Evolutionary conservation across 352 stramenopile genomes (phyloP).

Genomic region (Globisporangium cylindrosporum): DNA sequence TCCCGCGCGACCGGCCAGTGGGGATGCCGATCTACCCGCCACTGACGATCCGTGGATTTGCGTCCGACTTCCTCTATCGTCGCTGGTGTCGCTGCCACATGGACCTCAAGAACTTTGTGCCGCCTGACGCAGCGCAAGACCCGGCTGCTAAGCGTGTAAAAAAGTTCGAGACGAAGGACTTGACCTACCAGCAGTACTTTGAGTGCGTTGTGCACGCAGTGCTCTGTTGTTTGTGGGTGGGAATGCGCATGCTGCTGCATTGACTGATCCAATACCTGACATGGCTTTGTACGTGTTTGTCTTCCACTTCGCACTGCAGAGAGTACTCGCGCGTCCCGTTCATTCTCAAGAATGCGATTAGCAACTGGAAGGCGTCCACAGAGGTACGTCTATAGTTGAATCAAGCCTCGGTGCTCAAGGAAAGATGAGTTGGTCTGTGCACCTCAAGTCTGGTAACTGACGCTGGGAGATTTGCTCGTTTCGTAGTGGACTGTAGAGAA

Average conservation of each 20-base stretch:
- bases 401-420: neutral
- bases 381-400: slow-evolving; percentile 32
- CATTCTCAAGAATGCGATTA: slow-evolving; percentile 67
- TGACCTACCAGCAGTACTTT: slow-evolving; percentile 72
- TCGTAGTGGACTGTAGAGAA: slow-evolving; percentile 72
- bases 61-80: slow-evolving; percentile 82
- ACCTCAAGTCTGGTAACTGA: neutral
- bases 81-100: slow-evolving; percentile 85
- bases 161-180: slow-evolving; percentile 50
- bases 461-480: neutral
- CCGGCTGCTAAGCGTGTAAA: slow-evolving; percentile 43
- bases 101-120: slow-evolving; percentile 53
- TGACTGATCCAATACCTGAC: neutral
- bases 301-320: slow-evolving; percentile 21
- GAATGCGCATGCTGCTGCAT: neutral
- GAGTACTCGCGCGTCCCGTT: slow-evolving; percentile 72
- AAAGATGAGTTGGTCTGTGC: neutral
- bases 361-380: slow-evolving; percentile 65
- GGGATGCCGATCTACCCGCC: slow-evolving; percentile 25
- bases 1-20: slow-evolving; percentile 36
- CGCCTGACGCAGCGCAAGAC: slow-evolving; percentile 40
- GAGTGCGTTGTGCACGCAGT: slow-evolving; percentile 35
- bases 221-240: neutral
- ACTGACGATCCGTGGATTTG: slow-evolving; percentile 40
- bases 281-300: slow-evolving; percentile 6